Conservation (phyloP, 495 filamentous ascomycete genomes). For the Penicillium lividum region DNA sequence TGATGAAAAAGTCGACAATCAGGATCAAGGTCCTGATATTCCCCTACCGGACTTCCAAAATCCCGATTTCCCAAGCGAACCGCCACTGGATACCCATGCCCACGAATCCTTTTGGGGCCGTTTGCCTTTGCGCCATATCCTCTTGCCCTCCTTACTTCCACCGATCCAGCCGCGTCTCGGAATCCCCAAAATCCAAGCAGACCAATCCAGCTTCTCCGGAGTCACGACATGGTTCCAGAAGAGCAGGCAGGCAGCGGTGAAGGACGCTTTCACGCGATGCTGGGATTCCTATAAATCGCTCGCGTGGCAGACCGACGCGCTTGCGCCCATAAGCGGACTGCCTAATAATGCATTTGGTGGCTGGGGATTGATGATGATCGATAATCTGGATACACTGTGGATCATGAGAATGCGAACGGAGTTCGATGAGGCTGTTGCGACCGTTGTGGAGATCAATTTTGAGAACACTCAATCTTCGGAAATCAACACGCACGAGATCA, state of each 20-base stretch:
- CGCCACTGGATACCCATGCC: neutral
- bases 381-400: constrained; percentile 84
- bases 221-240: constrained; percentile 7
- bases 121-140: constrained; percentile 18
- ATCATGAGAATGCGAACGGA: constrained; percentile 81
- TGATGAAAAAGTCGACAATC: neutral
- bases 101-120: constrained; percentile 11
- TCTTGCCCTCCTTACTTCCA: neutral
- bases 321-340: constrained; percentile 59
- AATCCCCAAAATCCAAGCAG: constrained; percentile 13
- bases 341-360: constrained; percentile 69
- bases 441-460: constrained; percentile 72
- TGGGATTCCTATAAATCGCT: constrained; percentile 65
- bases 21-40: neutral
- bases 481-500: constrained; percentile 53
- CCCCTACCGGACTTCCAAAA: neutral
- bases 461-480: constrained; percentile 29
- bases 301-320: constrained; percentile 71
- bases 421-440: constrained; percentile 72
- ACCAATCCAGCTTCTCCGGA: constrained; percentile 1
- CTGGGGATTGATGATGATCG: constrained; percentile 82
- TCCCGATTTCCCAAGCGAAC: constrained; percentile 2
- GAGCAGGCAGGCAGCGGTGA: constrained; percentile 48
- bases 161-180: constrained; percentile 2
- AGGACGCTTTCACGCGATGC: constrained; percentile 57